Conservation (phyloP, 208 protist genomes). For the Trypanosoma boissoni region DNA sequence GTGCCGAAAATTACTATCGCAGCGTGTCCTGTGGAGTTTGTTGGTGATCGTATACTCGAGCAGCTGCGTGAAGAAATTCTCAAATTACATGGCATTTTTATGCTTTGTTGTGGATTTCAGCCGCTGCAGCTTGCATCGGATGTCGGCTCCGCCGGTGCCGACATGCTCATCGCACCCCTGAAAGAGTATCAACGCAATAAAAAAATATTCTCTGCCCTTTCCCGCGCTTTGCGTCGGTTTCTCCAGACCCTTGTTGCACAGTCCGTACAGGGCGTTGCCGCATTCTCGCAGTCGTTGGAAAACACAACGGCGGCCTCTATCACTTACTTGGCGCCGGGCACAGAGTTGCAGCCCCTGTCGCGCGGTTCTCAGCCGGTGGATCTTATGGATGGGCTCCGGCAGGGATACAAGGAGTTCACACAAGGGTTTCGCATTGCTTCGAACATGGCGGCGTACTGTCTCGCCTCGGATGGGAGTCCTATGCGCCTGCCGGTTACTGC, state of each 20-base stretch:
- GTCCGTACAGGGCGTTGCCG: conserved; percentile 12
- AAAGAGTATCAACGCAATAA: conserved; percentile 33
- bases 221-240: conserved; percentile 18
- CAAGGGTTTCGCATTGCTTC: conserved; percentile 21
- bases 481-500: conserved; percentile 16
- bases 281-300: conserved; percentile 7
- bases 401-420: conserved; percentile 14
- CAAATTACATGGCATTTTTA: conserved; percentile 16
- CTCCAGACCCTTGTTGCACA: conserved; percentile 13
- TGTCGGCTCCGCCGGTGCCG: conserved; percentile 40
- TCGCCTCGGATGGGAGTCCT: conserved; percentile 15
- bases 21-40: conserved; percentile 9
- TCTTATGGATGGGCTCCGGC: conserved; percentile 15
- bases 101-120: conserved; percentile 48
- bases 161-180: conserved; percentile 47
- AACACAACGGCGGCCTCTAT: conserved; percentile 4
- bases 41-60: conserved; percentile 10
- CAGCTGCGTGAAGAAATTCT: conserved; percentile 12
- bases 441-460: conserved; percentile 17
- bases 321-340: conserved; percentile 4
- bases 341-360: not conserved
- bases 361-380: conserved; percentile 25
- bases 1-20: conserved; percentile 19
- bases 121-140: conserved; percentile 46
- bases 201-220: conserved; percentile 26